A percentile compares a stretch with the other conserved stretches of the same genome.
phyloP scores from a whole-genome alignment of 2,329 filamentous ascomycete species.

The Boeremia lycopersici region DNA sequence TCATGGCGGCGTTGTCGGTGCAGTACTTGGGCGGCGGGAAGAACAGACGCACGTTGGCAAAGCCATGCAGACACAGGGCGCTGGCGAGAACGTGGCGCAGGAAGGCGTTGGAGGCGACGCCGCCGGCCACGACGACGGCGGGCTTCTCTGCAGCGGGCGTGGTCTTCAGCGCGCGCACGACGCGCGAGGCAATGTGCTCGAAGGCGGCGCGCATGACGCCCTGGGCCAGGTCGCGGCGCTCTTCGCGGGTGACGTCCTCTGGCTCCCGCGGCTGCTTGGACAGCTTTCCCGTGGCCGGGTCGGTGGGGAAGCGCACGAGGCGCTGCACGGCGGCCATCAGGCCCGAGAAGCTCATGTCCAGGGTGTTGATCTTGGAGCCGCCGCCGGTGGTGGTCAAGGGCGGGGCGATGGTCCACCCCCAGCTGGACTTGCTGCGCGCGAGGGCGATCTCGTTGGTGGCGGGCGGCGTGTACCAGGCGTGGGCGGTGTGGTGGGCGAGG shows the following conservation, averaged over 20 bases:
- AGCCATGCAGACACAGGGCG: constrained; percentile 72
- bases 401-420: constrained; percentile 71
- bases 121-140: constrained; percentile 83
- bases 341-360: constrained; percentile 66
- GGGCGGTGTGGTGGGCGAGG: constrained; percentile 25
- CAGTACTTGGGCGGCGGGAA: constrained; percentile 81
- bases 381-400: constrained; percentile 63
- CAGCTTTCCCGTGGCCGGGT: constrained; percentile 32
- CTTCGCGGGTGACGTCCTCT: constrained; percentile 57
- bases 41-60: constrained; percentile 64
- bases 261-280: constrained; percentile 40
- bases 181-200: constrained; percentile 80
- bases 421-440: constrained; percentile 52
- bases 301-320: constrained; percentile 53
- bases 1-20: constrained; percentile 97
- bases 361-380: constrained; percentile 38
- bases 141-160: background rate
- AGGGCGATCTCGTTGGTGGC: constrained; percentile 64
- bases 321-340: constrained; percentile 69
- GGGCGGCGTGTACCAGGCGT: constrained; percentile 64
- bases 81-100: constrained; percentile 69
- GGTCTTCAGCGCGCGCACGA: constrained; percentile 69
- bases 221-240: constrained; percentile 72
- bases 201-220: constrained; percentile 82
- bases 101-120: constrained; percentile 85